These are phyloP conservation scores for Globisporangium canariense DNA, from an alignment of 352 stramenopile genomes.

Conservation along the genomic window DNA sequence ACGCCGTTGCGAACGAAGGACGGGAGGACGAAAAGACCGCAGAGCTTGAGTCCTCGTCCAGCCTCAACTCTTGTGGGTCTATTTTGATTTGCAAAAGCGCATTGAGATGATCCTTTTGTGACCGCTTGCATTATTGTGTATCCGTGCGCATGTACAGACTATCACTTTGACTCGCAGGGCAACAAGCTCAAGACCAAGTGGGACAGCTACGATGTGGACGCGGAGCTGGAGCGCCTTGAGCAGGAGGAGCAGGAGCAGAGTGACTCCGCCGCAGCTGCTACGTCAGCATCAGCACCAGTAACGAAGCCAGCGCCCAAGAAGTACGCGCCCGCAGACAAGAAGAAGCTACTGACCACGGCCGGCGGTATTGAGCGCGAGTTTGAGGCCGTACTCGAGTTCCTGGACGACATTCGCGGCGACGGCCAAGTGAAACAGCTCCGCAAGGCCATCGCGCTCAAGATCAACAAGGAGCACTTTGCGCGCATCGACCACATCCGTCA, in stretches of 20 bases:
- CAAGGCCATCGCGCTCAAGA: slow-evolving; percentile 62
- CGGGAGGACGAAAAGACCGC: slow-evolving; percentile 19
- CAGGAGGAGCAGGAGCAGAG: slow-evolving; percentile 30
- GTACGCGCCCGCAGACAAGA: slow-evolving; percentile 27
- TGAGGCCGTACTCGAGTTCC: slow-evolving; percentile 70
- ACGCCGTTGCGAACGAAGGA: slow-evolving; percentile 47
- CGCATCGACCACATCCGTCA: slow-evolving; percentile 62
- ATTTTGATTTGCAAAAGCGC: background rate
- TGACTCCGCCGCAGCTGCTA: background rate
- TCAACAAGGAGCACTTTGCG: slow-evolving; percentile 64
- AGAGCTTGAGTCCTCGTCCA: slow-evolving; percentile 27
- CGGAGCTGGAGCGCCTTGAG: slow-evolving; percentile 68
- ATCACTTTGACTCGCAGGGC: slow-evolving; percentile 81
- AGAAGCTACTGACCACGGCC: slow-evolving; percentile 38
- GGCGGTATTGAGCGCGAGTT: slow-evolving; percentile 73
- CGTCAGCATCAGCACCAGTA: no score
- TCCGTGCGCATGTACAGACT: slow-evolving; percentile 39
- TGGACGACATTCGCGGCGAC: slow-evolving; percentile 68
- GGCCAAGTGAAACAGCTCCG: slow-evolving; percentile 62
- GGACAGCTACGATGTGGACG: slow-evolving; percentile 79
- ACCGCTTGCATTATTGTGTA: background rate
- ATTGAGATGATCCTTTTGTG: background rate
- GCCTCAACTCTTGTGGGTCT: slow-evolving; percentile 66
- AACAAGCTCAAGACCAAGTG: slow-evolving; percentile 88
- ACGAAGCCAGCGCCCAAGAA: slow-evolving; percentile 7